Evolutionary conservation across 225 moss, liverwort and hornwort species (phyloP), one percentile per base, ranked within the genome.

Genomic region (Bryum argenteum): DNA sequence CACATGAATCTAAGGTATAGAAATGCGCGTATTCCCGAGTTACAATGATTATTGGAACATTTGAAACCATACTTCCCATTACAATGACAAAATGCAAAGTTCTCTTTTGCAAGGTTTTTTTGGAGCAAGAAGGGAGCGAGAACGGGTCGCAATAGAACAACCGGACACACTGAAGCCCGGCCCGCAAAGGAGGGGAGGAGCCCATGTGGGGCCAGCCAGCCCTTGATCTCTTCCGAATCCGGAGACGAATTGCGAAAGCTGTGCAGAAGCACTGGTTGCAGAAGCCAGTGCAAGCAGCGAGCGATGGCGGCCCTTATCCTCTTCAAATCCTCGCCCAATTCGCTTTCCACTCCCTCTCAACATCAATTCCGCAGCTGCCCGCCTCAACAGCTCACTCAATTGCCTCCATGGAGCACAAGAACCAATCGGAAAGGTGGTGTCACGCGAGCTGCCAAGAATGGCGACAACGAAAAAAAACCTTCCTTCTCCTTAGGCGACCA

Each of bases 401-500:
- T 2, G 15, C 10, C n/a, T 40, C 57, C 6, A 1, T 52, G 19
- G 8, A 13, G 50, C 62, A 45, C 69, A 41, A 43, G 45, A 54
- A 33, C 16, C 17, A 48, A 48, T 33, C 21, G 10, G 60, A 56
- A 24, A 10, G 59, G 67, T n/a, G 70, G 15, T 3, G 55, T 70
- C 33, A 33, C 33, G 71, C 82, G 77, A 75, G 86, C 82, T 72
- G 71, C 80, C 0, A 86, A 69, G 67, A 77, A 75, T 4, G 75
- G 56, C 50, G 78, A 75, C 21, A 61, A 38, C 20, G 63, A 81
- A 14, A 68, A 28, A 26, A 75, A 79, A 70, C 75, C 75, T 13
- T 76, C 80, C 16, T 75, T 89, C 44, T 94, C 91, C 0, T 80
- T 97, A 9, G 94, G 92, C 16, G 94, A 97, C 56, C 93, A 90